Percentiles rank a stretch among this genome's conserved stretches.
Conservation (phyloP, 2,329 filamentous ascomycete species). For the Phaeosphaeria sp. region DNA sequence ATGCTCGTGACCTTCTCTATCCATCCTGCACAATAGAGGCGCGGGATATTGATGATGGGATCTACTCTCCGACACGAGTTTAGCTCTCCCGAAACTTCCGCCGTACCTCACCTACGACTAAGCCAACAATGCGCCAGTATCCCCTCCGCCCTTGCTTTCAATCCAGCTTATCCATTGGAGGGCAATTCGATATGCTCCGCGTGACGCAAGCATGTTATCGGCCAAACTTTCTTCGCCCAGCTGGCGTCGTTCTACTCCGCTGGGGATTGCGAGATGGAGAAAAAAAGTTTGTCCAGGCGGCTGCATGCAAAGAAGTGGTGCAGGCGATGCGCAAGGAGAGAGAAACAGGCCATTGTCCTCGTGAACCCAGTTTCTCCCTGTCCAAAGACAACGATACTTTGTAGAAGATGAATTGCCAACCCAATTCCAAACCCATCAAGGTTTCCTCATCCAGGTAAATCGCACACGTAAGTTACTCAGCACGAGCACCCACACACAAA, state of each 20-base stretch:
- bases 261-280: background rate
- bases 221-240: background rate
- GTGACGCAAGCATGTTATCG: background rate
- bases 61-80: background rate
- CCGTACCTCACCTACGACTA: background rate
- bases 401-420: too few relatives aligned
- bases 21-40: background rate
- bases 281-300: background rate
- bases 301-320: background rate
- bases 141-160: too few relatives aligned
- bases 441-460: too few relatives aligned
- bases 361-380: too few relatives aligned
- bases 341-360: too few relatives aligned
- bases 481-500: background rate
- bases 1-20: background rate
- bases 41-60: background rate
- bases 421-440: too few relatives aligned
- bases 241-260: slow-evolving; percentile 7
- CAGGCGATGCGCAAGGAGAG: too few relatives aligned
- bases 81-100: background rate
- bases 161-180: background rate
- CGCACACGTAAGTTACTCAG: too few relatives aligned
- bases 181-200: background rate
- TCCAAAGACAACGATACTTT: too few relatives aligned
- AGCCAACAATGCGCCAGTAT: background rate